Conservation (phyloP, 345 rosid species). For the Brassica rapa region DNA sequence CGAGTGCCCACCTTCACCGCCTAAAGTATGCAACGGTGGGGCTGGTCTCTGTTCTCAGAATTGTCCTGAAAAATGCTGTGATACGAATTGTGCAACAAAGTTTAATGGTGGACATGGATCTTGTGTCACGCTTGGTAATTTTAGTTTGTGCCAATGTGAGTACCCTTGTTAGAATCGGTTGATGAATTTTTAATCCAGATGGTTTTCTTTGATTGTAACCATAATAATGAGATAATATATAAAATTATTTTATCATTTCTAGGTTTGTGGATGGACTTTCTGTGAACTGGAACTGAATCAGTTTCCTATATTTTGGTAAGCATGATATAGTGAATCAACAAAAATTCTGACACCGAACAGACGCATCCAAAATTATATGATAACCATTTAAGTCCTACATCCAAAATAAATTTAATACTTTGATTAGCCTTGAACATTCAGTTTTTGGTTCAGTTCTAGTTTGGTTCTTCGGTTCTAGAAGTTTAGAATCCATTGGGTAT, state of each 20-base stretch:
- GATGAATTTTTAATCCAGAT: background rate
- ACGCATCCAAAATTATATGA: background rate
- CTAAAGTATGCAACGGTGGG: constrained; percentile 14
- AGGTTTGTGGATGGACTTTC: background rate
- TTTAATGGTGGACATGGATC: constrained; percentile 17
- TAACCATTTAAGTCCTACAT: background rate
- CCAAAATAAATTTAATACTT: too few relatives aligned
- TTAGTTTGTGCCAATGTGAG: constrained; percentile 31
- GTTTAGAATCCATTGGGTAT: too few relatives aligned
- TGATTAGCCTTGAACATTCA: too few relatives aligned
- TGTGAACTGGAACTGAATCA: background rate
- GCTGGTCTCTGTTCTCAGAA: constrained; percentile 17
- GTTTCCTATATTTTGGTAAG: background rate
- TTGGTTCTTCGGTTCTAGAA: too few relatives aligned
- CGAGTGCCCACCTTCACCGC: background rate
- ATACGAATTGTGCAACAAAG: constrained; percentile 6
- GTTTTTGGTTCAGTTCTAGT: too few relatives aligned
- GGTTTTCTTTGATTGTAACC: background rate
- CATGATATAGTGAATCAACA: too few relatives aligned
- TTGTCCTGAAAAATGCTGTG: constrained; percentile 14
- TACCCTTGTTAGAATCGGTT: constrained; percentile 27
- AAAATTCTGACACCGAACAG: background rate
- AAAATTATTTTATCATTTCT: background rate
- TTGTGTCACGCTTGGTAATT: constrained; percentile 15
- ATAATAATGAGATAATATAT: background rate